Base-by-base conservation (phyloP, 2,329 filamentous ascomycete species). In the Myrmaecium sp. region DNA sequence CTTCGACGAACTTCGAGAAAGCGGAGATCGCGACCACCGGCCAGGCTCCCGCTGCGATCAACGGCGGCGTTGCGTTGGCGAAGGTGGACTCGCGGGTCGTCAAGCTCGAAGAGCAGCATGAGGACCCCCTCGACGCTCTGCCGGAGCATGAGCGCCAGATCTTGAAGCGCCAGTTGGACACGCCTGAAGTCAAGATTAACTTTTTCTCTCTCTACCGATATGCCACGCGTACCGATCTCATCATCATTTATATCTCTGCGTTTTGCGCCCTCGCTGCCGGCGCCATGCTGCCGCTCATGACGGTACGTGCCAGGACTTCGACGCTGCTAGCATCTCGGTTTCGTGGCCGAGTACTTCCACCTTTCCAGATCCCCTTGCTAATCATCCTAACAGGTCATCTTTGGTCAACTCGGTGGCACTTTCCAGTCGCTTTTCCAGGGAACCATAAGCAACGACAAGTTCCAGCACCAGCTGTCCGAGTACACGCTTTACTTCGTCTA, bases 281-380 rank as follows among this genome's bases (percentile, higher is more conserved):
- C 33, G 78, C 78, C 29, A 74, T 75, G 5, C 51, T 86, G 33
- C 81, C 81, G 5, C 57, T 82, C 12, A 86, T 89, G 70, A 86
- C 80, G 15, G 42, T n/a, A n/a, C 29, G 42, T 40, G n/a, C 33
- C 16, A 7, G 12, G n/a, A 7, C 6, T 23, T 18, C 2, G 12
- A 14, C 15, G 14, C 15, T 9, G 13, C 13, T 10, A 11, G 3
- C 11, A n/a, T n/a, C n/a, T n/a, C n/a, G n/a, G n/a, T n/a, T n/a
- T n/a, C n/a, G n/a, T n/a, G n/a, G n/a, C n/a, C n/a, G n/a, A n/a
- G n/a, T n/a, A n/a, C n/a, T n/a, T n/a, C n/a, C n/a, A n/a, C n/a
- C n/a, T n/a, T n/a, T n/a, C n/a, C n/a, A n/a, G n/a, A n/a, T n/a
- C n/a, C n/a, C n/a, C n/a, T n/a, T n/a, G n/a, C n/a, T n/a, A 17